Base-by-base conservation (phyloP, 139 green algal genomes). In the Zygnema cylindricum region DNA sequence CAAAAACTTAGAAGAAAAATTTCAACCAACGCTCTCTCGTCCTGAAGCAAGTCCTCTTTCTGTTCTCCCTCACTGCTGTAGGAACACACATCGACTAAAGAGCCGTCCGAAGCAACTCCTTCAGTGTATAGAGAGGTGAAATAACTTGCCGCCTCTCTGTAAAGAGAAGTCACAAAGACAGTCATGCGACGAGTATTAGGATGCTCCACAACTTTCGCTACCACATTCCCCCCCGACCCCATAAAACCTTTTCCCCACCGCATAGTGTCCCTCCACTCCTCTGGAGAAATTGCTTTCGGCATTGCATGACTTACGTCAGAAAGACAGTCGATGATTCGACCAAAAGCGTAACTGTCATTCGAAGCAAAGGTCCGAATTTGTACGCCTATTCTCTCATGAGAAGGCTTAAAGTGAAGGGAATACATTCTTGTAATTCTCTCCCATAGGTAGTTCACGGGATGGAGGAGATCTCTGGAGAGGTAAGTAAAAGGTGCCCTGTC, bases 1-100 rank as follows among this genome's bases (percentile, higher is more conserved):
- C 38, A 86, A 25, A 86, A 76, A 71, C 43, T 86, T 21, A 88
- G 82, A 1, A 88, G 35, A 69, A 69, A 88, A 69, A 88, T 88
- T 71, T 88, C 82, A 49, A n/a, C 35, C 33, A 88, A 75, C 1
- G 82, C 82, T 22, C 75, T 85, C 82, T 85, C 33, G 36, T 86
- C 36, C 16, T 86, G 82, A 35, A 40, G 22, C 2, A 49, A 69
- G 7, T 86, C 81, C 41, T 77, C 33, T 23, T 30, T 38, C 41
- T 86, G 55, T 43, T 76, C 39, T 25, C 41, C 81, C 43, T 86
- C 81, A 16, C 16, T 79, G 71, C 71, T 43, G 36, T 41, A 41
- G 22, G 49, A 55, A 69, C 76, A 69, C 23, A 86, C 30, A 0
- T 69, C 81, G 1, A 86, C 81, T 7, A 86, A 25, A 41, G 43